phyloP scores from a whole-genome alignment of 441 rosid genomes.

The Pelargonium cotyledonis region DNA sequence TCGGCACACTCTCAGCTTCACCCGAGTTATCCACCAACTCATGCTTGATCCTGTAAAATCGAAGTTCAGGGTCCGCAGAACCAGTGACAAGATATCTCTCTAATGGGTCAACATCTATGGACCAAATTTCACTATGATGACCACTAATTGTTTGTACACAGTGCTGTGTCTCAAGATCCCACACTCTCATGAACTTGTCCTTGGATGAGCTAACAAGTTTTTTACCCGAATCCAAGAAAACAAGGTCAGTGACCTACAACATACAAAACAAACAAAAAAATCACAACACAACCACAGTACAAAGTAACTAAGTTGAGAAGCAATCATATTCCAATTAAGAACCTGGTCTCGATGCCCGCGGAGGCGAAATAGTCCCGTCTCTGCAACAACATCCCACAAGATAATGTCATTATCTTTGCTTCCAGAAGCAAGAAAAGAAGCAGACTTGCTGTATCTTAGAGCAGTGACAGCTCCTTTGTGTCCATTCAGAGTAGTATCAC shows the following conservation, averaged over 20 bases:
- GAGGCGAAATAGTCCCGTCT: conserved; percentile 76
- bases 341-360: conserved; percentile 97
- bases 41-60: conserved; percentile 60
- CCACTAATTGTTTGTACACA: conserved; percentile 91
- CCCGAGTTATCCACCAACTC: conserved; percentile 27
- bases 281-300: neutral
- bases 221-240: conserved; percentile 76
- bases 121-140: conserved; percentile 97
- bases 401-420: conserved; percentile 87
- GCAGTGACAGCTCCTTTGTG: conserved; percentile 85
- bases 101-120: conserved; percentile 72
- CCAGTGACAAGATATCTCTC: conserved; percentile 79
- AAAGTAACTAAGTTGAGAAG: neutral
- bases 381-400: conserved; percentile 90
- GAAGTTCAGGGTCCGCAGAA: conserved; percentile 77
- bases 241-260: conserved; percentile 81
- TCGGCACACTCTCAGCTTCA: conserved; percentile 27
- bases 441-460: conserved; percentile 54
- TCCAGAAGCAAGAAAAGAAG: conserved; percentile 84
- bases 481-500: conserved; percentile 69
- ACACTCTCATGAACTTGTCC: conserved; percentile 89
- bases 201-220: conserved; percentile 91
- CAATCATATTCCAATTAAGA: neutral
- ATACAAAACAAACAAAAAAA: conserved; percentile 14
- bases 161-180: conserved; percentile 97